Percentiles rank a stretch among this genome's conserved stretches.
Conservation (phyloP, 257 asterid genomes). For the Primulina tabacum region DNA sequence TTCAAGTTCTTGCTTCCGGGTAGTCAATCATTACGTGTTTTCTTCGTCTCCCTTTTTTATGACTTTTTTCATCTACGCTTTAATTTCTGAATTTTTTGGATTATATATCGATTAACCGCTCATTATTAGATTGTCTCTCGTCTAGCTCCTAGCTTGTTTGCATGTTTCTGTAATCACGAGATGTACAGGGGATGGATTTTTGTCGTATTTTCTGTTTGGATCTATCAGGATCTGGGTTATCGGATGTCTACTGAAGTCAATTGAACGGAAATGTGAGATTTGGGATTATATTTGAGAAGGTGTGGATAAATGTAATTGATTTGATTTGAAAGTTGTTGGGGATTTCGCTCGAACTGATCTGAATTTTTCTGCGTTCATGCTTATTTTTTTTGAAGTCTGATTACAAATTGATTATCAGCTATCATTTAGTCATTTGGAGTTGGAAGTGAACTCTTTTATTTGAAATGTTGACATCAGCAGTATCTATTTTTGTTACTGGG, state of each 20-base stretch:
- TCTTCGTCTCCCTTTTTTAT: neutral
- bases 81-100: neutral
- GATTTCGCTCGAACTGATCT: conserved; percentile 19
- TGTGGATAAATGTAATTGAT: neutral
- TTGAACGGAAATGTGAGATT: conserved; percentile 3
- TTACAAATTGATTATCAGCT: neutral
- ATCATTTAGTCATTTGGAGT: conserved; percentile 13
- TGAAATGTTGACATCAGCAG: neutral
- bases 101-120: conserved; percentile 11
- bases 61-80: neutral
- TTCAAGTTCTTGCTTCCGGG: conserved; percentile 27
- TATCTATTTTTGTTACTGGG: neutral
- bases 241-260: conserved; percentile 16
- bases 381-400: neutral
- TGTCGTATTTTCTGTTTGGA: conserved; percentile 22
- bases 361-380: neutral
- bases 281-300: conserved; percentile 12
- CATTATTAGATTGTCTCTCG: neutral
- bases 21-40: conserved; percentile 2
- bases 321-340: neutral
- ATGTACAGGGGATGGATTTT: neutral
- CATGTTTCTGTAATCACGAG: conserved; percentile 13
- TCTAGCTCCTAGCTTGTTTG: conserved; percentile 12
- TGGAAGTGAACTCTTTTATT: neutral
- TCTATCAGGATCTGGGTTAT: conserved; percentile 30